Evolutionary conservation across 1,139 yeast species (phyloP).

Genomic region (Saccharomyces pastorianus): DNA sequence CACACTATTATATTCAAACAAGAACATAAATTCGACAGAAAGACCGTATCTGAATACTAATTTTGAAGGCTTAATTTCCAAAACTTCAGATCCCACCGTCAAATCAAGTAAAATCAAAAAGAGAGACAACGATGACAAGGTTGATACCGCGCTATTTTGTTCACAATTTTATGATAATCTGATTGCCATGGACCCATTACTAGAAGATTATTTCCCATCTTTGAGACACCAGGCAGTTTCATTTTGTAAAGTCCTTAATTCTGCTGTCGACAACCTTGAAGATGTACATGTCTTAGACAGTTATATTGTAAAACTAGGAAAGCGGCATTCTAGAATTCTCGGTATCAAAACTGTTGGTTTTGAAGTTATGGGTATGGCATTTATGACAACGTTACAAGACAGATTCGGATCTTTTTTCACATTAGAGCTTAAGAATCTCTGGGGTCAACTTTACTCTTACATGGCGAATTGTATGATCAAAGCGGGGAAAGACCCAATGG

Average conservation of each 20-base stretch:
- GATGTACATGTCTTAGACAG: constrained; percentile 44
- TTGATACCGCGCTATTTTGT: constrained; percentile 10
- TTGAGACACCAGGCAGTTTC: constrained; percentile 66
- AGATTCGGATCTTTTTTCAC: constrained; percentile 47
- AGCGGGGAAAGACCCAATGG: constrained; percentile 54
- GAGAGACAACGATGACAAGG: not conserved
- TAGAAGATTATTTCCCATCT: constrained; percentile 56
- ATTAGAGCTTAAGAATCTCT: constrained; percentile 48
- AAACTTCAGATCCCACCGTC: not conserved
- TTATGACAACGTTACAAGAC: constrained; percentile 65
- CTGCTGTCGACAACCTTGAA: constrained; percentile 45
- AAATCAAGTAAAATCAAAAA: not conserved
- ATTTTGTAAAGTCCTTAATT: constrained; percentile 72
- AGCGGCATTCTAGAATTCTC: constrained; percentile 65
- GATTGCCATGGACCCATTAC: constrained; percentile 43
- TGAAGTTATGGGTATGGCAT: constrained; percentile 72
- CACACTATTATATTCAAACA: not conserved
- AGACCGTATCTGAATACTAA: not conserved
- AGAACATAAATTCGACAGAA: not conserved
- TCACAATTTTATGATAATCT: constrained; percentile 42
- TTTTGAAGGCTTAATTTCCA: not conserved
- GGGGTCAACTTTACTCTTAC: constrained; percentile 53
- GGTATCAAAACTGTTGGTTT: constrained; percentile 68
- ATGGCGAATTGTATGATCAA: constrained; percentile 59
- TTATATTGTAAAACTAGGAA: constrained; percentile 57